These are phyloP conservation scores for Lasiosphaeria ovina DNA, from an alignment of 495 filamentous ascomycete genomes.

Conservation along the genomic window DNA sequence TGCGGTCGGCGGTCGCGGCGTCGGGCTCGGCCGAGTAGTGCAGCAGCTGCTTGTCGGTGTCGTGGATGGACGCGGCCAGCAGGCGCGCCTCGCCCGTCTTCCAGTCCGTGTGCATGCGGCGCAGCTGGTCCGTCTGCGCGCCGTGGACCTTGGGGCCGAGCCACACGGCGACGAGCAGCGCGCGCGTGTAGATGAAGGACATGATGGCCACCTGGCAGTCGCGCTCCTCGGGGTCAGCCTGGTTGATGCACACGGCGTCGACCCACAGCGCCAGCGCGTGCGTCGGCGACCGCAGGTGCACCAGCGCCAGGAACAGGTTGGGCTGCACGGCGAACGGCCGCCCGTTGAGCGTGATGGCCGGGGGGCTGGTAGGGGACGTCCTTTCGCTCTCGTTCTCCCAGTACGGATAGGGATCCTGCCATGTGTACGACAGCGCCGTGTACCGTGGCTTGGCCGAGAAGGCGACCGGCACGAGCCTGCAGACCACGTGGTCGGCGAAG, in stretches of 20 bases:
- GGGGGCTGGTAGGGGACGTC: no score
- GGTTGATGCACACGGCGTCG: constrained; percentile 32
- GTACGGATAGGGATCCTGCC: constrained; percentile 10
- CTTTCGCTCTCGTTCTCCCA: no score
- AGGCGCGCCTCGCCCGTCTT: neutral
- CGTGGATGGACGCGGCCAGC: neutral
- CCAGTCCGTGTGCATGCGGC: neutral
- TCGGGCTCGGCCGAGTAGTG: constrained; percentile 1
- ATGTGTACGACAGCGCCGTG: constrained; percentile 25
- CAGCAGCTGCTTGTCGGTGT: neutral
- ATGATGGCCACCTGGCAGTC: constrained; percentile 31
- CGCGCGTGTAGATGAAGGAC: constrained; percentile 26
- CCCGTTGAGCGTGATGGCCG: no score
- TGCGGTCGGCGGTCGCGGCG: neutral
- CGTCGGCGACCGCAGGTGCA: constrained; percentile 18
- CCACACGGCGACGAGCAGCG: constrained; percentile 16
- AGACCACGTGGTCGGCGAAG: constrained; percentile 16
- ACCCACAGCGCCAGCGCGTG: constrained; percentile 26
- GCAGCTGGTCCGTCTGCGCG: neutral
- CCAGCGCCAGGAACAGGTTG: constrained; percentile 22
- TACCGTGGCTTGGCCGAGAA: constrained; percentile 23
- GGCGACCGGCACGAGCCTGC: constrained; percentile 11
- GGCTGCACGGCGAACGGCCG: constrained; percentile 13
- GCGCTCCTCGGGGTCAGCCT: constrained; percentile 20
- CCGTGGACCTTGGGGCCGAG: constrained; percentile 11